Evolutionary conservation across 1,284 basidiomycete genomes (phyloP), one percentile per base, ranked within the genome.

Genomic region (Cryptococcus sp.): DNA sequence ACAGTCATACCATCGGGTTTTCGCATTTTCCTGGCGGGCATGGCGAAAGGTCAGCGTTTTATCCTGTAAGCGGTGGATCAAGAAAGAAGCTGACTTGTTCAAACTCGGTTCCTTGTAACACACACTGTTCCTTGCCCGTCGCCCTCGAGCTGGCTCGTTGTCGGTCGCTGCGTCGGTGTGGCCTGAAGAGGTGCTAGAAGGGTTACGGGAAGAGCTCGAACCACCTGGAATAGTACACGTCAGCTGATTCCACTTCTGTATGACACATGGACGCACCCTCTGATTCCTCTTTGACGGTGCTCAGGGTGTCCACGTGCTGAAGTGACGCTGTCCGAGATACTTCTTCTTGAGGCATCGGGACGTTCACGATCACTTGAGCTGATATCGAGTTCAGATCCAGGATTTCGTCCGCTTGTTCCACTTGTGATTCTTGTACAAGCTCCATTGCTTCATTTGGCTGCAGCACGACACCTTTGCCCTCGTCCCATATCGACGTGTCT

Each of bases 81-180:
- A n/a, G n/a, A n/a, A n/a, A n/a, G n/a, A n/a, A 3, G 85, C 88
- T 64, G 74, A 91, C 90, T 89, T 92, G 74, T 91, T 91, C 30
- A 93, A 82, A 76, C 91, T 93, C 13, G 91, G 91, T 74, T 93
- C 91, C 1, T 90, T 83, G 69, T 93, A 93, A 73, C 92, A 93
- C 3, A 62, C 57, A 67, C 90, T 91, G 79, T 87, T 91, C 47
- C 91, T 82, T 16, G 83, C 78, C 55, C 91, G 82, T 60, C 87
- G 81, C 70, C 89, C 87, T 55, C 90, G 82, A 11, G 62, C 64
- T 4, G 52, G 58, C 41, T 63, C 65, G 8, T 8, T 8, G 30
- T 35, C 30, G 30, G 30, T 35, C 30, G 8, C 30, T 35, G 30
- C 30, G 7, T 35, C 30, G 30, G 30, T 13, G 13, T 8, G 13